phyloP scores from a whole-genome alignment of 164 flowering plant genomes.

The Magnolia changhungtana region DNA sequence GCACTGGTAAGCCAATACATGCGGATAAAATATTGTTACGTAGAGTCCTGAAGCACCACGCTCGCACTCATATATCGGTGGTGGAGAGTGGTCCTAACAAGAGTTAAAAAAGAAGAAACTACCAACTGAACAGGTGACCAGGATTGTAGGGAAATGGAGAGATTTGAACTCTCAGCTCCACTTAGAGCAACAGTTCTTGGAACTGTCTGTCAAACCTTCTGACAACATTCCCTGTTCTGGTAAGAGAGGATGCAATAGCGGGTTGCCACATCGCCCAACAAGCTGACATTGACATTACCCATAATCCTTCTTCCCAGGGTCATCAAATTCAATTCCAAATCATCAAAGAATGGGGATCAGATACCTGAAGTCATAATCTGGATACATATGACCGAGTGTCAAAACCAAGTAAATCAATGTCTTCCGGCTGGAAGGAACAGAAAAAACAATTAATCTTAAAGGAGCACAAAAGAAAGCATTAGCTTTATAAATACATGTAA shows the following conservation, averaged over 20 bases:
- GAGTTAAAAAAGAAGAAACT: background rate
- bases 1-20: constrained; percentile 59
- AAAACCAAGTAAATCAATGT: constrained; percentile 85
- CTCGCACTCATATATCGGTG: constrained; percentile 7
- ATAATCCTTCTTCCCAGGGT: constrained; percentile 50
- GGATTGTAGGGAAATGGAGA: constrained; percentile 91
- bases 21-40: constrained; percentile 24
- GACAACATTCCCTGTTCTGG: constrained; percentile 89
- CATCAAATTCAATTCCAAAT: background rate
- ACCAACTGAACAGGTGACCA: constrained; percentile 5
- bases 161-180: constrained; percentile 99
- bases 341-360: constrained; percentile 21
- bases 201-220: constrained; percentile 97
- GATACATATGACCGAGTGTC: constrained; percentile 85
- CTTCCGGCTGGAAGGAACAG: constrained; percentile 70
- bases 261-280: constrained; percentile 90
- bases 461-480: background rate
- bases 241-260: constrained; percentile 54
- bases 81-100: background rate
- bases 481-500: background rate
- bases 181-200: constrained; percentile 78
- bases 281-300: constrained; percentile 99
- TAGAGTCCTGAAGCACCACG: constrained; percentile 9
- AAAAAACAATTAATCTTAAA: constrained; percentile 5
- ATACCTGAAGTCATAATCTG: constrained; percentile 99